phyloP scores from a whole-genome alignment of 75 land plant genomes.

The Pinus albicaulis region DNA sequence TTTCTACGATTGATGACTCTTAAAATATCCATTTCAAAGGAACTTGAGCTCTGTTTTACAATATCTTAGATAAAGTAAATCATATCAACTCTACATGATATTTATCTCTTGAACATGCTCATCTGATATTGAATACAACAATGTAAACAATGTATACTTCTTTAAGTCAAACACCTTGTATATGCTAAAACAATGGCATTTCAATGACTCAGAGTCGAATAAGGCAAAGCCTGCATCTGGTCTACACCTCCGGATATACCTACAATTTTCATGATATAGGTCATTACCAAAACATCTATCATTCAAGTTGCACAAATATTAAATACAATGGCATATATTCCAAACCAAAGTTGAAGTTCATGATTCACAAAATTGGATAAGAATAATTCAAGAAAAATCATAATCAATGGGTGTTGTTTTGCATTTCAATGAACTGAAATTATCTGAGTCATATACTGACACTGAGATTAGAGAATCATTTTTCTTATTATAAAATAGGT shows the following conservation, averaged over 20 bases:
- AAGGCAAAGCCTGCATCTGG: constrained; percentile 93
- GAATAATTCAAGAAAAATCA: constrained; percentile 5
- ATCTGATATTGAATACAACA: constrained; percentile 89
- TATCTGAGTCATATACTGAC: constrained; percentile 97
- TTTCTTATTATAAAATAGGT: constrained; percentile 96
- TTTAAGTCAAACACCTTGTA: constrained; percentile 62
- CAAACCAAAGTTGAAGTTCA: not conserved
- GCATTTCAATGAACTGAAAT: constrained; percentile 62
- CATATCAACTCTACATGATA: constrained; percentile 56
- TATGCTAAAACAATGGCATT: constrained; percentile 91
- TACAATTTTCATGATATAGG: constrained; percentile 4
- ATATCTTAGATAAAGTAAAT: not conserved
- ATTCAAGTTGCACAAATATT: no score
- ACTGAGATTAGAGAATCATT: constrained; percentile 98
- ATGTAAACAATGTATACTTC: constrained; percentile 71
- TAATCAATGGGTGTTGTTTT: constrained; percentile 65
- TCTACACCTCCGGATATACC: constrained; percentile 82
- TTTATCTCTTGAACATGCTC: constrained; percentile 89
- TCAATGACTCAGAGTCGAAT: constrained; percentile 90
- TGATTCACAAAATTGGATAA: not conserved
- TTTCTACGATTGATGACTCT: no score
- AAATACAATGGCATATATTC: not conserved
- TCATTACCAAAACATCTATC: no score
- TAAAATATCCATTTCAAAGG: no score
- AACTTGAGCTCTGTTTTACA: no score